Evolutionary conservation across 768 basidiomycete genomes (phyloP).

Genomic region (Naematelia aurantialba): DNA sequence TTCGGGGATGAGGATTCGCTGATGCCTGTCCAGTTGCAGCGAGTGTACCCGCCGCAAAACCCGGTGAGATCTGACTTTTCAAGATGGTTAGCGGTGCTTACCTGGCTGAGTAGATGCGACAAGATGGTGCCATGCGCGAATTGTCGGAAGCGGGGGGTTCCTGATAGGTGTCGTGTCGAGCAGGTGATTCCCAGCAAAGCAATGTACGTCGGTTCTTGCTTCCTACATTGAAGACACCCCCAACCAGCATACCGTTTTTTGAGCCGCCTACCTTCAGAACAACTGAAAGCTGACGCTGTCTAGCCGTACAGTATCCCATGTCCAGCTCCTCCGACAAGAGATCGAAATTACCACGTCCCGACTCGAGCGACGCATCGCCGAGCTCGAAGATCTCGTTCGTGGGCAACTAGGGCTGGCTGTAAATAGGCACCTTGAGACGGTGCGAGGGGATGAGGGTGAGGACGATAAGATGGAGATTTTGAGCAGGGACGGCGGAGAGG

Average conservation of each 20-base stretch:
- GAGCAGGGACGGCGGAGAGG: no score
- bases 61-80: neutral
- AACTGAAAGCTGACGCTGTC: no score
- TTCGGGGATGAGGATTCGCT: no score
- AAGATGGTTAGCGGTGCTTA: neutral
- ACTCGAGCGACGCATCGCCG: neutral
- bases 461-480: neutral
- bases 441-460: neutral
- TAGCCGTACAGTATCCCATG: neutral
- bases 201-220: neutral
- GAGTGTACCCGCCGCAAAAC: neutral
- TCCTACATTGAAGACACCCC: neutral
- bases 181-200: slow-evolving; percentile 3
- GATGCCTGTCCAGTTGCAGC: neutral
- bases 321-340: neutral
- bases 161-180: slow-evolving; percentile 1
- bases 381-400: neutral
- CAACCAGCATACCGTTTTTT: neutral
- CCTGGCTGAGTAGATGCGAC: neutral
- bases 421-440: no score
- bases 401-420: neutral
- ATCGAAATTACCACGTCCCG: neutral
- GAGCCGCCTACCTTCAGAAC: no score
- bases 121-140: slow-evolving; percentile 2
- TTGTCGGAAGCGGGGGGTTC: slow-evolving; percentile 1